Conservation (phyloP, 2,329 filamentous ascomycete genomes). For the Xylariaceae sp. region DNA sequence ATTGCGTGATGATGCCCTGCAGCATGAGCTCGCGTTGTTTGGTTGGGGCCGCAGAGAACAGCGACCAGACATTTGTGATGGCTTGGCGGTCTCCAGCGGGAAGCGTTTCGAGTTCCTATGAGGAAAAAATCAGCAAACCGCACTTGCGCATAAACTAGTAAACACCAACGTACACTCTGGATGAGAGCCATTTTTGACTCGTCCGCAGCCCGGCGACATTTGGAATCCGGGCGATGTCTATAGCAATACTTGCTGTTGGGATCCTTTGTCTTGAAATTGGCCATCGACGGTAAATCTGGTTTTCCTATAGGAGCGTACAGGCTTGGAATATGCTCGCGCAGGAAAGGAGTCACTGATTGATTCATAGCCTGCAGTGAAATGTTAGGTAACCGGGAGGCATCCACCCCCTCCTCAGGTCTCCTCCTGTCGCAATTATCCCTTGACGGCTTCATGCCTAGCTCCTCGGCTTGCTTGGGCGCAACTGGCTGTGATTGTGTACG, state of each 20-base stretch:
- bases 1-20: constrained; percentile 93
- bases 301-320: constrained; percentile 83
- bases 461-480: constrained; percentile 28
- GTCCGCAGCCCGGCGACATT: constrained; percentile 90
- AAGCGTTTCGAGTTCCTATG: constrained; percentile 78
- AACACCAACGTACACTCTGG: constrained; percentile 70
- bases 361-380: constrained; percentile 72
- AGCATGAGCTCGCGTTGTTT: constrained; percentile 97
- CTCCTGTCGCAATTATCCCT: constrained; percentile 57
- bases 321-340: constrained; percentile 87
- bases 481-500: constrained; percentile 27
- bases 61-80: constrained; percentile 96
- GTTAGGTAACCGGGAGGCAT: constrained; percentile 57
- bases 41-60: constrained; percentile 92
- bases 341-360: constrained; percentile 84
- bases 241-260: constrained; percentile 94
- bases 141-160: neutral
- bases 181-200: constrained; percentile 96
- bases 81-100: constrained; percentile 88
- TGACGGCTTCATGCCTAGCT: constrained; percentile 36
- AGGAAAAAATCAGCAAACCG: neutral
- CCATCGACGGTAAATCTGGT: constrained; percentile 50
- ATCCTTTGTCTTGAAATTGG: constrained; percentile 51
- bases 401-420: constrained; percentile 56
- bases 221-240: constrained; percentile 89